Conservation (phyloP, 805 yeast species). For the Kluyveromyces nonfermentans region DNA sequence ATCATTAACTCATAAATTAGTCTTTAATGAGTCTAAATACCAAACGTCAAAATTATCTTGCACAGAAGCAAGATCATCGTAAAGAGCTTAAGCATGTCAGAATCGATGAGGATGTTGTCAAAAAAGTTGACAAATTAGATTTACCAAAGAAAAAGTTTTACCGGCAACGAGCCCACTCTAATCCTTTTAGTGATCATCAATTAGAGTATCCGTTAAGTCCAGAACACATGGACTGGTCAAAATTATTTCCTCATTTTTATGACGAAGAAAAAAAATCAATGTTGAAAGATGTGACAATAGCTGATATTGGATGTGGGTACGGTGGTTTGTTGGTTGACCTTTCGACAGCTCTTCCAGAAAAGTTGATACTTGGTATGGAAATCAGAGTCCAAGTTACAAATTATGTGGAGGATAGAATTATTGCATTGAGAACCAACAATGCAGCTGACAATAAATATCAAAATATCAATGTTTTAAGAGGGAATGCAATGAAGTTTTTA, state of each 20-base stretch:
- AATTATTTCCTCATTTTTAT: conserved; percentile 55
- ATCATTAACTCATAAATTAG: neutral
- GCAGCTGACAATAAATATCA: conserved; percentile 42
- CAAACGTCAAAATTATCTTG: conserved; percentile 34
- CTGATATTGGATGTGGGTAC: conserved; percentile 96
- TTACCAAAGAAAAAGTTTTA: conserved; percentile 81
- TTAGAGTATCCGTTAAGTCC: conserved; percentile 83
- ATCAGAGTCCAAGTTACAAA: conserved; percentile 96
- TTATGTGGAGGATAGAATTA: conserved; percentile 89
- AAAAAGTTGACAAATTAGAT: conserved; percentile 28
- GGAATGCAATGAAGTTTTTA: conserved; percentile 93
- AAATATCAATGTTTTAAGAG: conserved; percentile 84
- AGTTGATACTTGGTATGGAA: conserved; percentile 86
- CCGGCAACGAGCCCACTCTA: conserved; percentile 95
- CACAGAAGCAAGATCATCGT: conserved; percentile 41
- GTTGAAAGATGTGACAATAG: conserved; percentile 62
- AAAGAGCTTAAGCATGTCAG: conserved; percentile 38
- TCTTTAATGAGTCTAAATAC: conserved; percentile 6
- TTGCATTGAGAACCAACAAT: conserved; percentile 59
- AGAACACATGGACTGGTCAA: conserved; percentile 77
- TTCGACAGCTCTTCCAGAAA: conserved; percentile 67
- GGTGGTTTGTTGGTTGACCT: conserved; percentile 83
- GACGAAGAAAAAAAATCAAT: conserved; percentile 35
- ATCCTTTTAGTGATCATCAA: conserved; percentile 92
- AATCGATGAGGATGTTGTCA: conserved; percentile 30